Base-by-base conservation (phyloP, 208 protist genomes). In the Acanthamoeba healyi region DNA sequence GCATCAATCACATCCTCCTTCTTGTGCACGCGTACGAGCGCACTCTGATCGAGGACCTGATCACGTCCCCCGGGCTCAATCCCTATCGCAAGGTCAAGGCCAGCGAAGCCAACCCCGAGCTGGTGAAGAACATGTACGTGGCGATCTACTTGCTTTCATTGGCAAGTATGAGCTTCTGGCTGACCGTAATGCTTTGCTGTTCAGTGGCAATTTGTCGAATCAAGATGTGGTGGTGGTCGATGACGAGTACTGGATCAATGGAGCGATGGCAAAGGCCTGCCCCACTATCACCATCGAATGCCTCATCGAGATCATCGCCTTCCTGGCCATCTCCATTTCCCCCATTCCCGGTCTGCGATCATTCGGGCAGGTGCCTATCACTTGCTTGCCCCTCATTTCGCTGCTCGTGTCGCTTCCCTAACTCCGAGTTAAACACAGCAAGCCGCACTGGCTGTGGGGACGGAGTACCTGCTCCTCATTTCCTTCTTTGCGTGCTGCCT, bases 1-100 rank as follows among this genome's bases (percentile, higher is more conserved):
- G 79, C 38, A 88, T 88, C 54, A 88, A 88, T 24, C 79, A 88
- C 46, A 88, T 88, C 79, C 79, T 88, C 32, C 54, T 88, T 10
- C 79, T 88, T 4, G 79, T 79, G 79, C 79, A 88, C 36, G 79
- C 79, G 2, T 88, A 46, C 29, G 79, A 88, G 54, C 44, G 79
- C 29, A 88, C 79, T 1, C 79, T 88, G 26, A 88, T 88, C 36
- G 79, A 88, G 36, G 79, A 88, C 54, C 79, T 88, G 34, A 88
- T 24, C 26, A 61, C 49, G 32, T 88, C 79, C 0, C 79, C 79
- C n/a, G 54, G 26, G 29, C 22, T 88, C 10, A 88, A 51, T n/a
- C 79, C 79, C n/a, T 88, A 61, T n/a, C 79, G 79, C 67, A 79
- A 79, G 38, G 38, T 79, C 36, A 79, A 79, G 67, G 67, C 67